Percentiles rank a stretch among this genome's conserved stretches.
Conservation (phyloP, 768 basidiomycete genomes). For the Termitomyces sp. region DNA sequence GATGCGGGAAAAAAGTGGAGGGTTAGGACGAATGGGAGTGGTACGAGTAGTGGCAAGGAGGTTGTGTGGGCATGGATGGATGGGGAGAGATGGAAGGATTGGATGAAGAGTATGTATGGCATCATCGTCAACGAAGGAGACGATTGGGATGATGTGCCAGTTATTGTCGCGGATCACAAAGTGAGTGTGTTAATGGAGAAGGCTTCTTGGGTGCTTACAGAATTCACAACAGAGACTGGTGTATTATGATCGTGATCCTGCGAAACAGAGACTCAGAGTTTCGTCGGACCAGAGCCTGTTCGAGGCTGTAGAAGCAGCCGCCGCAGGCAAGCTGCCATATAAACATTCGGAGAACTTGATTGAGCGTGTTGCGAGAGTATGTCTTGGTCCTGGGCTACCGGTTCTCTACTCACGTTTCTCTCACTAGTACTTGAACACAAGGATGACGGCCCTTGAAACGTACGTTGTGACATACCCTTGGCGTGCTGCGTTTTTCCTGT, state of each 20-base stretch:
- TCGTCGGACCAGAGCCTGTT: constrained; percentile 52
- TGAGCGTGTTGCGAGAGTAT: constrained; percentile 64
- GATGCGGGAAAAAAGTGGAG: constrained; percentile 64
- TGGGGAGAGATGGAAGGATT: constrained; percentile 73
- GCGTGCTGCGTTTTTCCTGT: constrained; percentile 28
- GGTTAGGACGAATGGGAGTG: constrained; percentile 35
- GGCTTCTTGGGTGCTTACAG: background rate
- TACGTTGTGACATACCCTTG: constrained; percentile 34
- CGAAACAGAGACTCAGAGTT: constrained; percentile 53
- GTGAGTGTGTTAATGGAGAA: constrained; percentile 35
- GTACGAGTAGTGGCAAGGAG: constrained; percentile 40
- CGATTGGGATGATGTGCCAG: constrained; percentile 35
- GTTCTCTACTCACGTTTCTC: background rate
- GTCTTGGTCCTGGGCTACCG: constrained; percentile 2
- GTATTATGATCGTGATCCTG: constrained; percentile 71
- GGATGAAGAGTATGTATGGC: constrained; percentile 93
- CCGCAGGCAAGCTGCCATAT: constrained; percentile 41
- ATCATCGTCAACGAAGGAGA: constrained; percentile 31
- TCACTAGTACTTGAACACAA: constrained; percentile 38
- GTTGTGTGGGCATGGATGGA: constrained; percentile 94
- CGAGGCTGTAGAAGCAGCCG: constrained; percentile 65
- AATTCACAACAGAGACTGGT: constrained; percentile 49
- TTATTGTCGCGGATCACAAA: constrained; percentile 81
- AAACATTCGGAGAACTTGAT: constrained; percentile 70
- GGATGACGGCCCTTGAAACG: constrained; percentile 32